phyloP scores from a whole-genome alignment of 75 land plant species.

The Sequoiadendron giganteum region DNA sequence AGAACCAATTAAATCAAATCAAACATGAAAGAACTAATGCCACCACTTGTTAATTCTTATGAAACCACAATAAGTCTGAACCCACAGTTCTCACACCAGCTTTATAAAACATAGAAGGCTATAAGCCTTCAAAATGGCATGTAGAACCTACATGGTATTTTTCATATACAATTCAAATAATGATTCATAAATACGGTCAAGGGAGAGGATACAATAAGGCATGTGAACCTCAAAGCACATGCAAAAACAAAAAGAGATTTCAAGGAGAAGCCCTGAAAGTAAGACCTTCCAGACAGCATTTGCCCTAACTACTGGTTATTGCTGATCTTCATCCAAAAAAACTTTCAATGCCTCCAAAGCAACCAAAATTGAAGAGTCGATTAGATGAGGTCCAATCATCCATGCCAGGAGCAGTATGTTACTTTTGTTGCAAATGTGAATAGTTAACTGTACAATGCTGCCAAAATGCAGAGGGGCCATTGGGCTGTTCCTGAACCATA shows the following conservation, averaged over 20 bases:
- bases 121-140: background rate
- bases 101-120: background rate
- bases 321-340: conserved; percentile 4
- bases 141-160: background rate
- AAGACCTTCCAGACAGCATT: background rate
- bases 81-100: background rate
- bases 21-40: background rate
- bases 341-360: conserved; percentile 13
- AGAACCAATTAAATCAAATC: background rate
- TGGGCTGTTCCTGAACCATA: background rate
- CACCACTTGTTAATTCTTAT: background rate
- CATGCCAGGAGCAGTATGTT: background rate
- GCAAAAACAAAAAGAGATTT: background rate
- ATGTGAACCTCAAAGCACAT: conserved; percentile 3
- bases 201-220: conserved; percentile 12
- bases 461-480: conserved; percentile 2
- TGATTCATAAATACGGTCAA: conserved; percentile 7
- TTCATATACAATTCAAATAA: conserved; percentile 13
- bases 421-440: background rate
- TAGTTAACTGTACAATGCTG: conserved; percentile 6
- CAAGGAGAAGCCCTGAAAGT: background rate
- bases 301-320: conserved; percentile 6
- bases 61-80: background rate
- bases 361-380: conserved; percentile 12
- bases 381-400: background rate